Evolutionary conservation across 495 filamentous ascomycete species (phyloP).

Genomic region (Entonaema liquescens): DNA sequence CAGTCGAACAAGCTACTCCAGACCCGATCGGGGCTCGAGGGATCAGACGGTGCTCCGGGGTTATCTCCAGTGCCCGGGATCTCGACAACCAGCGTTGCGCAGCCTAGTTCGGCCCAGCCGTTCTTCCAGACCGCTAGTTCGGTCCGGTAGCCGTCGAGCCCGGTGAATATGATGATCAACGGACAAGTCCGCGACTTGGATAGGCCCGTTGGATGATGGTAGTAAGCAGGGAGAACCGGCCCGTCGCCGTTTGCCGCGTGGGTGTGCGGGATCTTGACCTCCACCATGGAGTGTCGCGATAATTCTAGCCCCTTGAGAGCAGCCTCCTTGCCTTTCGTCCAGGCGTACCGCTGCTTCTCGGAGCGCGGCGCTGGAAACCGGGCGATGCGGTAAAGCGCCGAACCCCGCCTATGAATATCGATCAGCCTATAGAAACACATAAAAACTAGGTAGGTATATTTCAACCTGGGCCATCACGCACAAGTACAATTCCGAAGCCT

Average conservation of each 20-base stretch:
- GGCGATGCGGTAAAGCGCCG: constrained; percentile 74
- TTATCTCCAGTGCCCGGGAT: constrained; percentile 80
- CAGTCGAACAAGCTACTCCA: constrained; percentile 73
- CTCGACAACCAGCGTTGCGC: constrained; percentile 67
- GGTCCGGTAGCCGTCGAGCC: constrained; percentile 76
- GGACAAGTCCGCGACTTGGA: constrained; percentile 54
- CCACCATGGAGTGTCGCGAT: constrained; percentile 54
- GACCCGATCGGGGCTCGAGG: constrained; percentile 56
- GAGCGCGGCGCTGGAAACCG: constrained; percentile 64
- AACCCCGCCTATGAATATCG: constrained; percentile 54
- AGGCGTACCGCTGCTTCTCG: constrained; percentile 62
- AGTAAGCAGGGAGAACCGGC: constrained; percentile 63
- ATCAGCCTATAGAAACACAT: neutral
- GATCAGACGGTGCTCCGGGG: constrained; percentile 62
- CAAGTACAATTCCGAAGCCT: constrained; percentile 69
- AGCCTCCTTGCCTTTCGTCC: constrained; percentile 66
- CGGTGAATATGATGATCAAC: constrained; percentile 71
- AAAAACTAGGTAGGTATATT: neutral
- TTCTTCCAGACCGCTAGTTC: constrained; percentile 72
- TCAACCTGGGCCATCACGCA: constrained; percentile 48
- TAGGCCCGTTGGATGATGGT: constrained; percentile 60
- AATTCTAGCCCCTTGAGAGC: constrained; percentile 48
- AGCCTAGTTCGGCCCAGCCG: constrained; percentile 63
- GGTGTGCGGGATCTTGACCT: constrained; percentile 66
- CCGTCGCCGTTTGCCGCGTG: constrained; percentile 58